Evolutionary conservation across 2,329 filamentous ascomycete species (phyloP).

Genomic region (Neocatenulostroma microsporum): DNA sequence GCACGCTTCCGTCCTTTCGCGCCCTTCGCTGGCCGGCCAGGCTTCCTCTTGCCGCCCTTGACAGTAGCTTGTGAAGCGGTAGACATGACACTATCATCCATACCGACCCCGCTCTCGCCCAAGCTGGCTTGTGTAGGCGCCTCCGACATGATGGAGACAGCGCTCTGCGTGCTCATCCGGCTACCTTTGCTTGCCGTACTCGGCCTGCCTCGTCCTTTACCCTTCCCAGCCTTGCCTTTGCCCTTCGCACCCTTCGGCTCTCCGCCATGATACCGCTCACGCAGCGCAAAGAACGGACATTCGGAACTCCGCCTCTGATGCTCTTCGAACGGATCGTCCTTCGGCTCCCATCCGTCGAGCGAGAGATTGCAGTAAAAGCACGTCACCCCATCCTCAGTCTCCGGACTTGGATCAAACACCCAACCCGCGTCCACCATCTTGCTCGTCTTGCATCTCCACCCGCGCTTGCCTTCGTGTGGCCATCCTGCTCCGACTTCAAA

Average conservation of each 20-base stretch:
- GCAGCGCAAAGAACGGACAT: slow-evolving; percentile 74
- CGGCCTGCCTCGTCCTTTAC: slow-evolving; percentile 11
- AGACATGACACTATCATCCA: slow-evolving; percentile 52
- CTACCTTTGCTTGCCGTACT: slow-evolving; percentile 58
- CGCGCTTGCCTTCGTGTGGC: slow-evolving; percentile 82
- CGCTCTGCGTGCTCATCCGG: slow-evolving; percentile 48
- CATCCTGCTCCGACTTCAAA: slow-evolving; percentile 63
- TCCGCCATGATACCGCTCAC: slow-evolving; percentile 35
- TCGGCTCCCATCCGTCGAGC: slow-evolving; percentile 89
- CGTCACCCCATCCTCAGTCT: slow-evolving; percentile 75
- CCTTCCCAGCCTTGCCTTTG: slow-evolving; percentile 20
- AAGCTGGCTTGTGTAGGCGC: slow-evolving; percentile 14
- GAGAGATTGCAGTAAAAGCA: slow-evolving; percentile 86
- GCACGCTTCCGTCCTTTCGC: slow-evolving; percentile 30
- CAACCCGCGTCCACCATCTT: slow-evolving; percentile 91
- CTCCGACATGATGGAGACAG: slow-evolving; percentile 20
- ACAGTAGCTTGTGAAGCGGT: slow-evolving; percentile 32
- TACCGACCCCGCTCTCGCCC: slow-evolving; percentile 5
- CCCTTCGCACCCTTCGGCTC: slow-evolving; percentile 26
- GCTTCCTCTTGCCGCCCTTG: slow-evolving; percentile 28
- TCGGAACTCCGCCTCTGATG: slow-evolving; percentile 70
- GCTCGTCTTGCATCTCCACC: slow-evolving; percentile 82
- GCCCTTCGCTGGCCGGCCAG: slow-evolving; percentile 35
- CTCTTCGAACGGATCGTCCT: slow-evolving; percentile 86
- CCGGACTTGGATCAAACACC: slow-evolving; percentile 79